These are phyloP conservation scores for Chlorella sp. DNA, from an alignment of 139 green algal genomes.

Conservation along the genomic window DNA sequence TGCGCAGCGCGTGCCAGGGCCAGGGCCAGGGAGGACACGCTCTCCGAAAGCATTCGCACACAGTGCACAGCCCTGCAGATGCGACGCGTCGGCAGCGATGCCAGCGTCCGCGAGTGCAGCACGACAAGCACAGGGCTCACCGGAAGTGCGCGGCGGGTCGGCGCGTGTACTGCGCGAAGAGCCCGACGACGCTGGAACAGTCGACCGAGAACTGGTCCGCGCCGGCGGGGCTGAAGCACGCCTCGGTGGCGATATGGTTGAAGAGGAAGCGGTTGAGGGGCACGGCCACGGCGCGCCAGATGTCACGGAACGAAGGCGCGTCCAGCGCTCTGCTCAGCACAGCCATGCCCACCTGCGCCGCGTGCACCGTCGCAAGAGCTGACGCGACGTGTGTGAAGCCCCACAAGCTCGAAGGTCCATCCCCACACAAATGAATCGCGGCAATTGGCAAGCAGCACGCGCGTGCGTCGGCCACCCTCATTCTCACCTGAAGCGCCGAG, in stretches of 20 bases:
- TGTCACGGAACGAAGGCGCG: conserved; percentile 21
- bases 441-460: neutral
- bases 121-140: neutral
- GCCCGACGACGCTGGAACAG: conserved; percentile 9
- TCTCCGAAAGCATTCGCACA: neutral
- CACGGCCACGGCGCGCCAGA: conserved; percentile 22
- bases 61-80: neutral
- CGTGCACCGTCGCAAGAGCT: neutral
- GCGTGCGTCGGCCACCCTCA: neutral
- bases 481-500: conserved; percentile 18
- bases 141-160: conserved; percentile 27
- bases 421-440: neutral
- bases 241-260: conserved; percentile 39
- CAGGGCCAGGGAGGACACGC: neutral
- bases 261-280: conserved; percentile 43
- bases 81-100: neutral
- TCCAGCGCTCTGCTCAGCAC: conserved; percentile 5
- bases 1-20: too few relatives aligned
- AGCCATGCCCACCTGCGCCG: neutral
- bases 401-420: neutral
- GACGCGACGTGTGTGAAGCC: neutral
- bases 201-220: conserved; percentile 18
- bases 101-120: neutral
- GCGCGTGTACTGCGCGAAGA: conserved; percentile 23
- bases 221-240: conserved; percentile 19